phyloP scores from a whole-genome alignment of 2,329 filamentous ascomycete genomes.

The Claviceps africana region DNA sequence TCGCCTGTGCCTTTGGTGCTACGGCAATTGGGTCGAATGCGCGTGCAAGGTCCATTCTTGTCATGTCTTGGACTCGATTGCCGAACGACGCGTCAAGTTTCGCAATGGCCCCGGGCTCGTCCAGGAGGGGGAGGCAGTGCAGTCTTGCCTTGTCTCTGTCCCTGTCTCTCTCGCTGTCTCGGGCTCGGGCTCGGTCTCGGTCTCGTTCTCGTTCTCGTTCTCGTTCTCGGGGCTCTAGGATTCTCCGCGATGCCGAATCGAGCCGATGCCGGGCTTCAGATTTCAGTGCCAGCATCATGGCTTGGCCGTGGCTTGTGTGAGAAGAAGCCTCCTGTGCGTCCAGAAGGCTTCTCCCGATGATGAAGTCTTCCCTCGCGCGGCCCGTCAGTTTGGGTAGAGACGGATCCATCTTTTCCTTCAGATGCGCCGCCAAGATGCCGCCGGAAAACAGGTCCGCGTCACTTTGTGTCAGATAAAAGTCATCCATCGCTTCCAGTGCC shows the following conservation, averaged over 20 bases:
- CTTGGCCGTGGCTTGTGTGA: constrained; percentile 15
- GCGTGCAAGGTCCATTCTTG: constrained; percentile 37
- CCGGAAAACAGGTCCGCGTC: constrained; percentile 47
- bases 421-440: constrained; percentile 28
- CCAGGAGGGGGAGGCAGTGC: constrained; percentile 18
- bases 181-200: background rate
- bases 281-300: constrained; percentile 17
- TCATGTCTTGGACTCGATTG: constrained; percentile 17
- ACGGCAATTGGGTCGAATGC: constrained; percentile 49
- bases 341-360: constrained; percentile 32
- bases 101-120: constrained; percentile 20
- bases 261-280: constrained; percentile 15
- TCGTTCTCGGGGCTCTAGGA: background rate
- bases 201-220: background rate
- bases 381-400: constrained; percentile 42
- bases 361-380: constrained; percentile 36
- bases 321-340: constrained; percentile 26
- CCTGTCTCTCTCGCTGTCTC: too few species aligned
- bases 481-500: constrained; percentile 36
- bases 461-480: constrained; percentile 47
- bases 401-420: constrained; percentile 44
- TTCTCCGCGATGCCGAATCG: background rate
- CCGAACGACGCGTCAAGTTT: constrained; percentile 26
- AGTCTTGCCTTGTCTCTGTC: background rate
- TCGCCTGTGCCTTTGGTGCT: constrained; percentile 27